Evolutionary conservation across 1,284 basidiomycete genomes (phyloP).

Genomic region (Cystobasidium sp.): DNA sequence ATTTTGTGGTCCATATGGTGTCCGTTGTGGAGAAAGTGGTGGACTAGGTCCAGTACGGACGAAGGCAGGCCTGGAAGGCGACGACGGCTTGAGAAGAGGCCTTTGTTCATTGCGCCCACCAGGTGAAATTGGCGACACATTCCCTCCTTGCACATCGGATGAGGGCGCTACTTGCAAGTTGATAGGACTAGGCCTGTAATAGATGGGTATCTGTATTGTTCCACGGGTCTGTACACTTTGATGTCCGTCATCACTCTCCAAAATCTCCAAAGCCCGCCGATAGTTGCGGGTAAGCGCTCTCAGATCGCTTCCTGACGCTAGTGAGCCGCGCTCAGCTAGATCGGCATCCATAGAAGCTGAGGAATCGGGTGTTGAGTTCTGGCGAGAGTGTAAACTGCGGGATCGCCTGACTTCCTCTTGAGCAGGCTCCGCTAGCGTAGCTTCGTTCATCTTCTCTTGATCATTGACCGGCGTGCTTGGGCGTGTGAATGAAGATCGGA

Average conservation of each 20-base stretch:
- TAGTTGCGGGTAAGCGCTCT: constrained; percentile 32
- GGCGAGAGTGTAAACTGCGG: background rate
- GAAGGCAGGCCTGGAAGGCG: background rate
- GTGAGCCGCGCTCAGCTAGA: constrained; percentile 8
- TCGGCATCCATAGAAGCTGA: constrained; percentile 9
- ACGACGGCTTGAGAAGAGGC: background rate
- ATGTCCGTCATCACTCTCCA: constrained; percentile 20
- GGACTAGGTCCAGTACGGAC: background rate
- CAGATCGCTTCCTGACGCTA: constrained; percentile 25
- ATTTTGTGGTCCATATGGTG: background rate
- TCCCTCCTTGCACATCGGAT: background rate
- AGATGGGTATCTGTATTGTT: constrained; percentile 23
- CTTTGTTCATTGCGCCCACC: background rate
- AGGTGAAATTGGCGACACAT: background rate
- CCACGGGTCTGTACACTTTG: background rate
- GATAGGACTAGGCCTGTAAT: constrained; percentile 19
- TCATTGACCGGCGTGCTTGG: background rate
- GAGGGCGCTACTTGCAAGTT: background rate
- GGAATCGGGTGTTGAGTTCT: constrained; percentile 12
- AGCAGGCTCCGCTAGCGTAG: background rate
- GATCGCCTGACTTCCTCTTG: background rate
- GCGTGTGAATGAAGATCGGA: background rate
- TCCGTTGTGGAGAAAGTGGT: background rate
- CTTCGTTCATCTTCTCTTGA: constrained; percentile 10
- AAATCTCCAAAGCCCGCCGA: constrained; percentile 20